These are phyloP conservation scores for sweet orange (Citrus sinensis) DNA, from an alignment of 345 rosid species.

Conservation along the genomic window DVS_A1.0 CM039162.1:10790501-10791000, in stretches of 20 bases:
- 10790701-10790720: conserved; percentile 93
- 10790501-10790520: conserved; percentile 22
- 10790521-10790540: neutral
- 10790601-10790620: neutral
- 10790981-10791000: conserved; percentile 55
- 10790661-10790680: neutral
- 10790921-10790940: neutral
- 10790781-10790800: neutral
- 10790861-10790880: neutral
- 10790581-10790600: neutral
- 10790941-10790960: neutral
- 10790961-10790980: neutral
- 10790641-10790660: neutral
- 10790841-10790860: neutral
- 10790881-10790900: neutral
- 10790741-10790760: conserved; percentile 98
- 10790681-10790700: neutral
- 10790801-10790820: neutral
- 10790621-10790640: neutral
- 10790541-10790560: neutral
- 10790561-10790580: conserved; percentile 2
- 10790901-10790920: neutral
- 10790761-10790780: conserved; percentile 58
- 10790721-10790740: conserved; percentile 99
- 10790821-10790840: neutral